These are phyloP conservation scores for Sideroxylon spinosum DNA, from an alignment of 179 eudicot genomes.

Conservation along the genomic window DNA sequence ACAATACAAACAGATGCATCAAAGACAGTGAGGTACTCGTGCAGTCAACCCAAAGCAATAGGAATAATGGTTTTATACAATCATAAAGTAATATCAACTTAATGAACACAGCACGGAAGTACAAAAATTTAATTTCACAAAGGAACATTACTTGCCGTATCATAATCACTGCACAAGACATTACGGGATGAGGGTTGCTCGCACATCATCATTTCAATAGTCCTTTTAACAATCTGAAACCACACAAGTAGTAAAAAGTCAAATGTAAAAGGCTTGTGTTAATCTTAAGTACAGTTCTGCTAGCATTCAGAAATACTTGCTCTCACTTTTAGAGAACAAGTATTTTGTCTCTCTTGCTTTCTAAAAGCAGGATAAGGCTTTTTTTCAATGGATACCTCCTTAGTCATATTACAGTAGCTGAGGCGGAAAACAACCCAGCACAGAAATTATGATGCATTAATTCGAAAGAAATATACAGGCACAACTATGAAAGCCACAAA, in stretches of 20 bases:
- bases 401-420: neutral
- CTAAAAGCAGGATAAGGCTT: neutral
- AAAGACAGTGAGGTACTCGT: neutral
- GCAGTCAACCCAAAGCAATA: neutral
- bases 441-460: neutral
- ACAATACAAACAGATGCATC: neutral
- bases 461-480: conserved; percentile 3
- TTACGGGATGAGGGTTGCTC: conserved; percentile 36
- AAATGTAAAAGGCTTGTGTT: neutral
- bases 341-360: neutral
- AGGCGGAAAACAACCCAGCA: neutral
- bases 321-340: neutral
- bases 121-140: neutral
- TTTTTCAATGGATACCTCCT: neutral
- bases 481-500: conserved; percentile 1
- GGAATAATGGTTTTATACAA: neutral
- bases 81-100: neutral
- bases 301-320: neutral
- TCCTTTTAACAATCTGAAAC: conserved; percentile 64
- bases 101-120: neutral
- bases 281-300: neutral
- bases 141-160: conserved; percentile 42
- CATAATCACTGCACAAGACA: conserved; percentile 58
- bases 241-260: conserved; percentile 1
- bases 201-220: conserved; percentile 36